phyloP scores from a whole-genome alignment of 2,329 filamentous ascomycete genomes.

The Fusarium neocosmosporiellum region DNA sequence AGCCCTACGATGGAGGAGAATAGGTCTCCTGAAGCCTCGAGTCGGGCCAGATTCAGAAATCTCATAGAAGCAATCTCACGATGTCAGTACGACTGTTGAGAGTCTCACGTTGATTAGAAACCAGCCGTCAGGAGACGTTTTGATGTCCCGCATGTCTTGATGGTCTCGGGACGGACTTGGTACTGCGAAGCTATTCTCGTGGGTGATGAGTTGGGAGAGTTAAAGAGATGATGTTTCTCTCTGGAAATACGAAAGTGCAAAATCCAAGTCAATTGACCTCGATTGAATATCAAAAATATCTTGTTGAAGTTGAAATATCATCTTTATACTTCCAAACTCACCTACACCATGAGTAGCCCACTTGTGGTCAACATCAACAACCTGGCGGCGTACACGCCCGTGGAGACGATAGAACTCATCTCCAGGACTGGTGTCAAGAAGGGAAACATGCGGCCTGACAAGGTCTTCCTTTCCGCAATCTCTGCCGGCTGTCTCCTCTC shows the following conservation, averaged over 20 bases:
- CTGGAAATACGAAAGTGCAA: not conserved
- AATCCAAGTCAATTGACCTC: not conserved
- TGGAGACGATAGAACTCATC: slow-evolving; percentile 39
- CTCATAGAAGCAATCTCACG: not conserved
- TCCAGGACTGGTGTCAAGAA: slow-evolving; percentile 36
- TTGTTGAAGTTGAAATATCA: not conserved
- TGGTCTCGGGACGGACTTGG: not conserved
- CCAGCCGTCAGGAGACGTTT: slow-evolving; percentile 11
- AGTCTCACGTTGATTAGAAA: slow-evolving; percentile 1
- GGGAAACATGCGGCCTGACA: slow-evolving; percentile 33
- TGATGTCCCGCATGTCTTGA: not conserved
- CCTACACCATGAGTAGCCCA: slow-evolving; percentile 27
- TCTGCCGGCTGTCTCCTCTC: slow-evolving; percentile 34
- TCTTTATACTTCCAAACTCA: not conserved
- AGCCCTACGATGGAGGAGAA: not conserved
- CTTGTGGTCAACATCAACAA: slow-evolving; percentile 31
- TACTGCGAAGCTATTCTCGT: not conserved
- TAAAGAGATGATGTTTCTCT: not conserved
- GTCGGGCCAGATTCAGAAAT: not conserved
- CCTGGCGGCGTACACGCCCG: slow-evolving; percentile 34
- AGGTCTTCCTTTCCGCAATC: slow-evolving; percentile 34
- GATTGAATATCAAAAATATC: not conserved
- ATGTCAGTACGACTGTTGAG: not conserved
- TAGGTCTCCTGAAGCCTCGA: not conserved
- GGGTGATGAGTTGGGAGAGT: not conserved